Conservation (phyloP, 352 stramenopile species). For the Phytophthora vignae region DNA sequence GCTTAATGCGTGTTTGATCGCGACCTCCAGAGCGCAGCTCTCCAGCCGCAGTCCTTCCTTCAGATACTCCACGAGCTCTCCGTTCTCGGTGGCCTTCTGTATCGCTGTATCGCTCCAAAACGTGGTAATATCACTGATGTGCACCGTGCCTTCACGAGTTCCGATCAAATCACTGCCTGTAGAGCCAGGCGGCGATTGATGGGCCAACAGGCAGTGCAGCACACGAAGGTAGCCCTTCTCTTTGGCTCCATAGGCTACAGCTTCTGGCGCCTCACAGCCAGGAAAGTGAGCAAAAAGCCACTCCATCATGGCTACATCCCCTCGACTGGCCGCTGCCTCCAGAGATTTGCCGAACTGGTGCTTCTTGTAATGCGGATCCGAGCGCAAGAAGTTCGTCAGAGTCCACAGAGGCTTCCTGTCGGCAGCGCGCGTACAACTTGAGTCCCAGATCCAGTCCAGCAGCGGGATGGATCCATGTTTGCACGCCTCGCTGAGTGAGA, state of each 20-base stretch:
- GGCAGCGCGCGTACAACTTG: slow-evolving; percentile 8
- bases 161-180: neutral
- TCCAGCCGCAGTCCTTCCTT: slow-evolving; percentile 3
- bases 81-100: slow-evolving; percentile 4
- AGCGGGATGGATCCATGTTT: neutral
- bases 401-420: slow-evolving; percentile 9
- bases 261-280: slow-evolving; percentile 1
- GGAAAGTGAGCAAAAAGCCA: slow-evolving; percentile 17
- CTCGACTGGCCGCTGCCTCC: slow-evolving; percentile 2
- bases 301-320: slow-evolving; percentile 4
- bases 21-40: neutral
- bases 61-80: slow-evolving; percentile 7
- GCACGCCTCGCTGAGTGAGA: slow-evolving; percentile 12
- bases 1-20: slow-evolving; percentile 9
- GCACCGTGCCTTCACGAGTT: neutral
- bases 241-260: neutral
- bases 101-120: neutral
- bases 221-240: slow-evolving; percentile 3
- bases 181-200: neutral
- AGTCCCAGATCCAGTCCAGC: slow-evolving; percentile 16
- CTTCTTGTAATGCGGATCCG: slow-evolving; percentile 11
- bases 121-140: too few species aligned
- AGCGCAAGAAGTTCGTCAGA: slow-evolving; percentile 18
- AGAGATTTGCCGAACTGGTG: slow-evolving; percentile 7
- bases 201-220: slow-evolving; percentile 3